phyloP scores from a whole-genome alignment of 2,329 filamentous ascomycete species.

The Hyphodiscus sp. region DNA sequence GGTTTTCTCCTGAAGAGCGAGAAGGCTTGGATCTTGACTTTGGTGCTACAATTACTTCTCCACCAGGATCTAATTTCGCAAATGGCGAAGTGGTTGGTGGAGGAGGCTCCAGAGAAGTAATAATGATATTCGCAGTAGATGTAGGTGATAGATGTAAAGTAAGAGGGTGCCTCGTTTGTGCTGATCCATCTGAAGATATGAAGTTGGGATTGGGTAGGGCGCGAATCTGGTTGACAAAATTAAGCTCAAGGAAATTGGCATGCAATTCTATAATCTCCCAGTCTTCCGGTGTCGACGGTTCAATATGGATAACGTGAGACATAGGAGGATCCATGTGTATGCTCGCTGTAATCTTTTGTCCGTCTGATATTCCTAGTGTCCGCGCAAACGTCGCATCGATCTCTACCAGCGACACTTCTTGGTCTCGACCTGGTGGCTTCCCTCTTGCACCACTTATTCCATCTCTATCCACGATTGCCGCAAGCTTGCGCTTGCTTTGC shows the following conservation, averaged over 20 bases:
- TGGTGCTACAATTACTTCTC: conserved; percentile 94
- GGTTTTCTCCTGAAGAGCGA: conserved; percentile 62
- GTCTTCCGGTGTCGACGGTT: conserved; percentile 88
- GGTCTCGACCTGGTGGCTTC: conserved; percentile 55
- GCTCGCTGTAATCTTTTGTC: conserved; percentile 64
- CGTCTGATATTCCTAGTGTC: conserved; percentile 70
- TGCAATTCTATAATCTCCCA: conserved; percentile 99
- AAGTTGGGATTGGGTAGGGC: conserved; percentile 82
- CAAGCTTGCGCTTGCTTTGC: conserved; percentile 80
- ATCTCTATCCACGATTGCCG: conserved; percentile 67
- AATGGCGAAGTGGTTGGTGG: conserved; percentile 66
- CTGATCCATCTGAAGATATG: conserved; percentile 42
- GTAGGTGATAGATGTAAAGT: conserved; percentile 92
- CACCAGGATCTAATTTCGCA: conserved; percentile 87
- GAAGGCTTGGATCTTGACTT: conserved; percentile 72
- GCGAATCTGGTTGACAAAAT: conserved; percentile 86
- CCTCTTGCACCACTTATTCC: conserved; percentile 57
- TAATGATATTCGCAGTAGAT: conserved; percentile 84
- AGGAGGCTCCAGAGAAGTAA: conserved; percentile 75
- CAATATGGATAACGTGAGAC: conserved; percentile 93
- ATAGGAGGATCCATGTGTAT: conserved; percentile 87
- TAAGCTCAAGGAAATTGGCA: conserved; percentile 90
- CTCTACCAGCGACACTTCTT: conserved; percentile 73
- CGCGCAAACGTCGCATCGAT: conserved; percentile 80
- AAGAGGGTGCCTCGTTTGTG: conserved; percentile 64